Conservation (phyloP, 1,284 basidiomycete species). For the Kalmanozyma brasiliensis region DNA sequence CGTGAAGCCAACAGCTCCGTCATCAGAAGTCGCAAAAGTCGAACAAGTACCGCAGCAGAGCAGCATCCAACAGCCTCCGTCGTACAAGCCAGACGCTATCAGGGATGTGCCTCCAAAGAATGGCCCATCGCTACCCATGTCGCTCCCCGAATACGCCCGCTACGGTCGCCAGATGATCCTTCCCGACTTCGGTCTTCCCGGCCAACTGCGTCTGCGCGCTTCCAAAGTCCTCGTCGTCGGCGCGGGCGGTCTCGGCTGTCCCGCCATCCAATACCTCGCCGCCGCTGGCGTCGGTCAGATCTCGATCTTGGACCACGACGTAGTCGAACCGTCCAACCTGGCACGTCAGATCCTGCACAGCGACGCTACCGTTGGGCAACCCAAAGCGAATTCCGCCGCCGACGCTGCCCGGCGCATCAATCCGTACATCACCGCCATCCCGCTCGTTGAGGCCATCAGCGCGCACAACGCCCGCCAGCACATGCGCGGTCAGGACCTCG, state of each 20-base stretch:
- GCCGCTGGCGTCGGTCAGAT: slow-evolving; percentile 88
- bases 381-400: slow-evolving; percentile 83
- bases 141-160: slow-evolving; percentile 79
- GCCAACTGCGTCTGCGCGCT: slow-evolving; percentile 79
- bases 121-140: slow-evolving; percentile 56
- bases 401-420: slow-evolving; percentile 69
- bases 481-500: slow-evolving; percentile 72
- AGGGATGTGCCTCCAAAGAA: not conserved
- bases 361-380: slow-evolving; percentile 80
- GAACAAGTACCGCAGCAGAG: not conserved
- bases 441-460: slow-evolving; percentile 35
- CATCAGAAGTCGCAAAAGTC: not conserved
- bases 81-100: no score
- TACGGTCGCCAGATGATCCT: slow-evolving; percentile 99
- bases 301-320: slow-evolving; percentile 90
- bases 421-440: slow-evolving; percentile 51
- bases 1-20: not conserved
- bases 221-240: slow-evolving; percentile 88
- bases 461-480: slow-evolving; percentile 51
- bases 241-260: slow-evolving; percentile 95
- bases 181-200: slow-evolving; percentile 82
- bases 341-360: slow-evolving; percentile 92
- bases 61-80: no score
- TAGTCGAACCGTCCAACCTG: slow-evolving; percentile 89
- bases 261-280: slow-evolving; percentile 90